Evolutionary conservation across 2,329 filamentous ascomycete species (phyloP).

Genomic region (Blumeria graminis): DNA sequence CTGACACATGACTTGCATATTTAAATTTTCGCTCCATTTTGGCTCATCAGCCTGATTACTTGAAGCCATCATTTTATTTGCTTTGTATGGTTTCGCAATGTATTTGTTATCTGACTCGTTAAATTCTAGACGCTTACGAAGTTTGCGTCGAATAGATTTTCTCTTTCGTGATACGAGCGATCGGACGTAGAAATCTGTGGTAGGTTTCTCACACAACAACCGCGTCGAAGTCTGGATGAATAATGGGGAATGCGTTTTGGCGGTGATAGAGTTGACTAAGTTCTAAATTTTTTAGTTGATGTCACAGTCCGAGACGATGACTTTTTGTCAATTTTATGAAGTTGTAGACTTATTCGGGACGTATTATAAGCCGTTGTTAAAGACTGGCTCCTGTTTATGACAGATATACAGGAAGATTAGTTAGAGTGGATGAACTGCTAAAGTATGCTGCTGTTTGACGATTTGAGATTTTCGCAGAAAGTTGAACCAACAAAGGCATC

Average conservation of each 20-base stretch:
- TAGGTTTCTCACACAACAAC: slow-evolving; percentile 18
- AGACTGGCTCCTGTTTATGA: too few relatives aligned
- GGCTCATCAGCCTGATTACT: slow-evolving; percentile 6
- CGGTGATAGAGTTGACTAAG: slow-evolving; percentile 18
- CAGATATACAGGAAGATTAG: too few relatives aligned
- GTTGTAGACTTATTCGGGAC: too few relatives aligned
- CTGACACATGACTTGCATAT: slow-evolving; percentile 61
- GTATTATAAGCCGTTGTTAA: too few relatives aligned
- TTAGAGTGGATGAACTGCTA: too few relatives aligned
- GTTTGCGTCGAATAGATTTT: slow-evolving; percentile 16
- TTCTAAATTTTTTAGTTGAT: slow-evolving; percentile 4
- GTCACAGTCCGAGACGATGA: slow-evolving; percentile 1
- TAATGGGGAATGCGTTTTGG: slow-evolving; percentile 48
- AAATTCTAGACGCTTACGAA: slow-evolving; percentile 18
- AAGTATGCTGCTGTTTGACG: slow-evolving; percentile 16
- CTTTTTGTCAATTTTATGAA: too few relatives aligned
- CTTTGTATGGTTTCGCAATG: slow-evolving; percentile 18
- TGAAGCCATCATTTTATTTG: slow-evolving; percentile 22
- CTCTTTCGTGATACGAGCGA: slow-evolving; percentile 14
- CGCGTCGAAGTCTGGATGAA: slow-evolving; percentile 32
- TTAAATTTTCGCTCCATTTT: slow-evolving; percentile 44
- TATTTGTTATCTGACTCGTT: slow-evolving; percentile 22
- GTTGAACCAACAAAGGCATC: slow-evolving; percentile 38
- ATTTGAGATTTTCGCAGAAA: slow-evolving; percentile 13
- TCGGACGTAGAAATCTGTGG: slow-evolving; percentile 12